Conservation (phyloP, 176 grass and related monocot species). For the Ensete glaucum region DNA sequence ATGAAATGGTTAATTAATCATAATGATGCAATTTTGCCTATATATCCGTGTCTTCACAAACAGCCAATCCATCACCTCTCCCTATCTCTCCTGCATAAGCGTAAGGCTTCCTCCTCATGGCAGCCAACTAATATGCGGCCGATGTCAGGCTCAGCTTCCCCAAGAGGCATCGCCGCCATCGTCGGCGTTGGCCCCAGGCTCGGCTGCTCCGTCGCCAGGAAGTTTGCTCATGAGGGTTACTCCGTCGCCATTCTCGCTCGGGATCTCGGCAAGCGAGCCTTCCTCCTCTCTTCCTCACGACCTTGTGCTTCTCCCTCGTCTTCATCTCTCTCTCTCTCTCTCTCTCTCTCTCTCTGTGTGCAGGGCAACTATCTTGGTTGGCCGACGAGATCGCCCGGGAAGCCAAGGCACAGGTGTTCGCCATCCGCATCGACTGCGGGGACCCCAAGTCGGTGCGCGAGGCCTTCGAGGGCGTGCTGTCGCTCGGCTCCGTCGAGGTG, state of each 20-base stretch:
- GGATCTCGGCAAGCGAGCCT: constrained; percentile 42
- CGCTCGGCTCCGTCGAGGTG: constrained; percentile 75
- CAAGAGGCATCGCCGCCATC: constrained; percentile 77
- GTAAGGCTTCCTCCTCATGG: no score
- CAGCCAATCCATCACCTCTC: no score
- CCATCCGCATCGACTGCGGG: constrained; percentile 71
- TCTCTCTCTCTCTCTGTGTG: not conserved
- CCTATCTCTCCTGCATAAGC: no score
- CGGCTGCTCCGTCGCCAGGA: constrained; percentile 68
- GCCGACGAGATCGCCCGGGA: constrained; percentile 79
- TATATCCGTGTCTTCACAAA: no score
- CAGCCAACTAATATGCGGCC: constrained; percentile 30
- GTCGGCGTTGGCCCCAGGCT: constrained; percentile 79
- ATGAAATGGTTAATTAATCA: no score
- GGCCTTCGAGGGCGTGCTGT: constrained; percentile 90
- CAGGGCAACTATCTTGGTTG: constrained; percentile 70
- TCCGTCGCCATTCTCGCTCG: constrained; percentile 85
- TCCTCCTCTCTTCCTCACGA: no score
- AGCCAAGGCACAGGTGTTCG: constrained; percentile 86
- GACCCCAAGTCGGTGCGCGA: constrained; percentile 79
- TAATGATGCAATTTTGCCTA: no score
- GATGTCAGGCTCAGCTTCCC: constrained; percentile 50
- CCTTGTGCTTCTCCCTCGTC: no score
- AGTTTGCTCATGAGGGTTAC: constrained; percentile 83
- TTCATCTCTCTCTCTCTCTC: not conserved